Percentiles rank a stretch among this genome's conserved stretches.
These are phyloP conservation scores for Geoglossum glabrum DNA, from an alignment of 495 filamentous ascomycete species.

Conservation along the genomic window DNA sequence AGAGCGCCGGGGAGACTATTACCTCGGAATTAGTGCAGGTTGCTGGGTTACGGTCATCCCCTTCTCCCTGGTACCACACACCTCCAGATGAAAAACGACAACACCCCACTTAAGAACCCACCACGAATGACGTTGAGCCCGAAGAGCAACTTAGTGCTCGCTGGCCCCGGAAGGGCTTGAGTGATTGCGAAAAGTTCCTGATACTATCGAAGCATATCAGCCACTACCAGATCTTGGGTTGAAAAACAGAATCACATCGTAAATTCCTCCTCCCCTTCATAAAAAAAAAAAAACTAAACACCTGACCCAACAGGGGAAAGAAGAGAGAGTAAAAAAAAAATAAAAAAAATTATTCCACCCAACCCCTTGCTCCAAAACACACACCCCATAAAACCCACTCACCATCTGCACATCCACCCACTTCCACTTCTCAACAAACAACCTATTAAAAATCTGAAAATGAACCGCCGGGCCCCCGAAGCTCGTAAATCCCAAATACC, in stretches of 20 bases:
- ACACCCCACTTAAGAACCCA: slow-evolving; percentile 38
- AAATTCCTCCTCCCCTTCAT: background rate
- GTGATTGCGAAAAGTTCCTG: slow-evolving; percentile 68
- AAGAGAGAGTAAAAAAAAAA: background rate
- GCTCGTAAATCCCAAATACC: slow-evolving; percentile 49
- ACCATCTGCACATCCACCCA: slow-evolving; percentile 67
- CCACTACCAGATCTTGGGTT: too few relatives aligned
- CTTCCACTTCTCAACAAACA: slow-evolving; percentile 39
- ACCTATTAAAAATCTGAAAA: slow-evolving; percentile 32
- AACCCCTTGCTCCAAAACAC: too few relatives aligned
- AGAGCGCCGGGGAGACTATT: slow-evolving; percentile 50
- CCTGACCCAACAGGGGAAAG: background rate
- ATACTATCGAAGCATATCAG: slow-evolving; percentile 36
- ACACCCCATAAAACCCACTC: slow-evolving; percentile 6
- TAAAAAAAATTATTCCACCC: too few relatives aligned
- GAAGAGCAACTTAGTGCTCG: slow-evolving; percentile 61
- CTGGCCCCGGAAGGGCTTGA: slow-evolving; percentile 58
- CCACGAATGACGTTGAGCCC: slow-evolving; percentile 47
- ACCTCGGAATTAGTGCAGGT: background rate
- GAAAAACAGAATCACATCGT: too few relatives aligned
- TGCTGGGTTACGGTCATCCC: background rate
- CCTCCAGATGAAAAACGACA: slow-evolving; percentile 55
- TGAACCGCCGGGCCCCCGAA: slow-evolving; percentile 58
- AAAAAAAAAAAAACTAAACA: background rate
- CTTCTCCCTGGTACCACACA: slow-evolving; percentile 12